Conservation (phyloP, 1,284 basidiomycete genomes). For the Ceratobasidium theobromae region DNA sequence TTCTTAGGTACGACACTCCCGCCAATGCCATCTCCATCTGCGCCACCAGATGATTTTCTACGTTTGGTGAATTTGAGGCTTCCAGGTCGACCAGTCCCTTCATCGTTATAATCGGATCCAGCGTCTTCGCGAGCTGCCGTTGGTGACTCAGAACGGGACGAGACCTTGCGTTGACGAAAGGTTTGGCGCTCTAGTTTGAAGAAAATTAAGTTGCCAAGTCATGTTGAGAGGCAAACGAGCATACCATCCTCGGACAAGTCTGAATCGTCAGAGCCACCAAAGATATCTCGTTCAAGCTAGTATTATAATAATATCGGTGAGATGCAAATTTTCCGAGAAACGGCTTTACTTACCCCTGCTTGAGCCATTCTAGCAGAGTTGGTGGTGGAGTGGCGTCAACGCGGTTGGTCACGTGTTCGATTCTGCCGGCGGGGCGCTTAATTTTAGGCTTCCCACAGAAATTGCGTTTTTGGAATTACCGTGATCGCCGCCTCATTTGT, state of each 20-base stretch:
- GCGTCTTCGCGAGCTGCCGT: slow-evolving; percentile 37
- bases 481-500: too few relatives aligned
- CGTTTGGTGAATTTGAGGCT: slow-evolving; percentile 49
- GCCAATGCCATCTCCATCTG: slow-evolving; percentile 48
- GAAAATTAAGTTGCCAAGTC: slow-evolving; percentile 26
- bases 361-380: neutral
- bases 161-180: slow-evolving; percentile 44
- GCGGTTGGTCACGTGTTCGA: slow-evolving; percentile 6
- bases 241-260: slow-evolving; percentile 70
- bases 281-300: slow-evolving; percentile 56
- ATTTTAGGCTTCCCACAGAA: neutral
- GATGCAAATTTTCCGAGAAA: too few relatives aligned
- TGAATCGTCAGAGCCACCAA: slow-evolving; percentile 69
- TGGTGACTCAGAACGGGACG: slow-evolving; percentile 46
- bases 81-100: slow-evolving; percentile 43
- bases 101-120: slow-evolving; percentile 64
- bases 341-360: slow-evolving; percentile 1
- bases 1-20: slow-evolving; percentile 46
- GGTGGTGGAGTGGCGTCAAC: neutral
- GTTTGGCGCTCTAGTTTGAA: slow-evolving; percentile 33
- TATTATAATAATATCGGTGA: neutral
- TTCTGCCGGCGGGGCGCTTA: slow-evolving; percentile 25
- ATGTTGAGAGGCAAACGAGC: slow-evolving; percentile 31
- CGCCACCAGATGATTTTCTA: slow-evolving; percentile 49
- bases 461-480: too few relatives aligned